Evolutionary conservation across 2,329 filamentous ascomycete genomes (phyloP), one percentile per base, ranked within the genome.

Genomic region (Aspergillus glaucus): DNA sequence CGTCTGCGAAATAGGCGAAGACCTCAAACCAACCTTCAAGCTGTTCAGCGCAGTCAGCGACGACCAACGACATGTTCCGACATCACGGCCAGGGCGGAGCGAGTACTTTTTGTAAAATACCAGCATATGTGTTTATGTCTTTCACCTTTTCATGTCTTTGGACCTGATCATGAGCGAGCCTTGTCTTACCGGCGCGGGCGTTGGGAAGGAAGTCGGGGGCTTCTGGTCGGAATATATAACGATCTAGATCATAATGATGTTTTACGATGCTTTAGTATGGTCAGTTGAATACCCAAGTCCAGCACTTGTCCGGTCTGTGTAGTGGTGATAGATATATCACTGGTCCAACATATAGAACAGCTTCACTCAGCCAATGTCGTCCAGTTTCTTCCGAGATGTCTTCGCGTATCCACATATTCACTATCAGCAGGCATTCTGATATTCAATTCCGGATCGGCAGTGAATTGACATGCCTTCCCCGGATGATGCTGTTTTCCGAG

Each of bases 1-100:
- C 4, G 95, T 96, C 66, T 95, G 95, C 85, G 90, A 90, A 46
- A 84, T 96, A 24, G 84, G 86, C 57, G 86, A 87, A 62, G 86
- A 93, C 62, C 77, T 96, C 46, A 84, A 89, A 52, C 90, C 92
- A 28, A 88, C 87, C 62, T 98, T 98, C 75, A 93, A 75, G 55
- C 59, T 75, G 24, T 75, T 75, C 59, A 70, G 70, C 49, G 72
- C 72, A 4, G 72, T 75, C 41, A 65, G 68, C 45, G 72, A 74
- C 52, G 72, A 75, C 46, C 67, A 72, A 61, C 66, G 72, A 51
- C 71, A 74, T 55, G 66, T 74, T 47, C 72, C 72, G 36, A 58
- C 60, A 43, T 66, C 69, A 48, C 65, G 72, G 58, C 71, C 71
- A 45, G 71, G 69, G 50, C 70, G 72, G 54, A 73, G 72, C 60